Conservation (phyloP, 2,329 filamentous ascomycete species). For the Mycogone perniciosa region DNA sequence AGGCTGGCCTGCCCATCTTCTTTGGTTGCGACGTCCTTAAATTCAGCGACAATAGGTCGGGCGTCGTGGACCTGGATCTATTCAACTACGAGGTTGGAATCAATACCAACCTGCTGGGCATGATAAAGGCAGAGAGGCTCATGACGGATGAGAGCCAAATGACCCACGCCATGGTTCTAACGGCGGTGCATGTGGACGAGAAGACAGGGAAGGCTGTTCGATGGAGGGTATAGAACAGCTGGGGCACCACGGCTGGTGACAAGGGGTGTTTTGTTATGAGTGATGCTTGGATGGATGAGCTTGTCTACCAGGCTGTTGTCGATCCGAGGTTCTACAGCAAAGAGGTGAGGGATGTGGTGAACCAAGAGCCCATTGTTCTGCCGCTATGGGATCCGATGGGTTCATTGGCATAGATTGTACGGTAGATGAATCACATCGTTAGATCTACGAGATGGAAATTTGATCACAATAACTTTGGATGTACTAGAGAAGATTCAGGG, state of each 20-base stretch:
- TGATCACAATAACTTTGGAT: too few relatives aligned
- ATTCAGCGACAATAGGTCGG: slow-evolving; percentile 59
- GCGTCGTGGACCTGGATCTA: slow-evolving; percentile 74
- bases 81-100: slow-evolving; percentile 81
- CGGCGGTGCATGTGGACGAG: slow-evolving; percentile 70
- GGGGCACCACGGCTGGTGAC: slow-evolving; percentile 63
- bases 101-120: slow-evolving; percentile 63
- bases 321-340: slow-evolving; percentile 61
- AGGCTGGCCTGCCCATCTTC: slow-evolving; percentile 73
- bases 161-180: slow-evolving; percentile 92
- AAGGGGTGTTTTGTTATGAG: slow-evolving; percentile 89
- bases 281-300: slow-evolving; percentile 73
- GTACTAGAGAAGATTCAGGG: too few relatives aligned
- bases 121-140: slow-evolving; percentile 71
- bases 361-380: slow-evolving; percentile 62
- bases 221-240: slow-evolving; percentile 85
- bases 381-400: slow-evolving; percentile 81
- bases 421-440: not conserved
- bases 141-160: slow-evolving; percentile 70
- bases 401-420: slow-evolving; percentile 49
- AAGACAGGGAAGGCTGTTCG: slow-evolving; percentile 57
- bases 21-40: slow-evolving; percentile 87
- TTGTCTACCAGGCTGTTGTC: slow-evolving; percentile 80
- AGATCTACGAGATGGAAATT: too few relatives aligned
- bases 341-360: slow-evolving; percentile 63